Evolutionary conservation across 129 eudicot species (phyloP), one percentile per base, ranked within the genome.

Genomic region (Solidago caesia): DNA sequence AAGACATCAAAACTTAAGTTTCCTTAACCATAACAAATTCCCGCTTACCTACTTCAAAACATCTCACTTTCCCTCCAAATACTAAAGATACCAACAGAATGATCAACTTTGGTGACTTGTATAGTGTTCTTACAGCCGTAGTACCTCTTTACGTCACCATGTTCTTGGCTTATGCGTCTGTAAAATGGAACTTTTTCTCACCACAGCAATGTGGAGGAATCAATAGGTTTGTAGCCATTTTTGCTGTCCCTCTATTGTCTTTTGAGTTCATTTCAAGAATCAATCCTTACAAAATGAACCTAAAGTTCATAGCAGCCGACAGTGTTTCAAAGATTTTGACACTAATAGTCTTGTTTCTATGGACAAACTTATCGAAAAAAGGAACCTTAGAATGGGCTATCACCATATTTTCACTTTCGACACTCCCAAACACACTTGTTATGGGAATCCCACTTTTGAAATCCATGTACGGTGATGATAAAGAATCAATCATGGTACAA

Each of bases 391-490:
- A 88, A 64, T 88, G 93, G 93, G 79, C 86, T 14, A 88, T 88
- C 56, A 88, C 93, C 0, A 74, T 88, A 51, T 88, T 88, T 47
- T 88, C 93, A 0, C 88, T 88, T 7, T 85, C 93, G 13, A 85
- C 93, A 0, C 86, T 88, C 59, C 93, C 93, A 60, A 88, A 88
- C 73, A 88, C 93, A 7, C 88, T 88, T 61, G 90, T 88, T 4
- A 88, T 88, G 88, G 93, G 93, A 21, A 88, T 88, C 62, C 92
- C 92, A 4, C 81, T 88, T 47, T 68, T 88, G 6, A 88, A 79
- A 64, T 87, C 84, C 7, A 88, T 88, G 93, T 88, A 88, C 60
- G 93, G 93, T 9, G 85, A 83, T 5, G 86, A 77, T 51, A 85
- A 87, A 15, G 93, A 87, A 10, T 62, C 81, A n/a, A 75, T 88